phyloP scores from a whole-genome alignment of 2,329 filamentous ascomycete species.

The Stagonosporopsis cucurbitacearum region DNA sequence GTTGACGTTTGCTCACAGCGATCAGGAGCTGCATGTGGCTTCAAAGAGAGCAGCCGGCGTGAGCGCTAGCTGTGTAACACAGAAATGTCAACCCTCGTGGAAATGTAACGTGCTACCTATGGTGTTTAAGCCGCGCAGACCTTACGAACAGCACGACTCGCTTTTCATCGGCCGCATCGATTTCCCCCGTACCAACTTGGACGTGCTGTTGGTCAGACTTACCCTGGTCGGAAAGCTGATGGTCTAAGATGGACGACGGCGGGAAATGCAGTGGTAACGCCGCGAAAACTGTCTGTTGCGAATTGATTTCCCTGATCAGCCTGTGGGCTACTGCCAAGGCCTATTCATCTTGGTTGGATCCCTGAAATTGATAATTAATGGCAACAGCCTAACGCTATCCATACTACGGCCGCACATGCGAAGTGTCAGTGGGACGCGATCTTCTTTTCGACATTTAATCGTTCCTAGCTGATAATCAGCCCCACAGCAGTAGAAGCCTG shows the following conservation, averaged over 20 bases:
- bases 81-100: conserved; percentile 38
- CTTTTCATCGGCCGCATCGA: conserved; percentile 28
- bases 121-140: conserved; percentile 14
- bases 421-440: conserved; percentile 35
- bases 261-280: conserved; percentile 31
- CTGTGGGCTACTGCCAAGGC: conserved; percentile 30
- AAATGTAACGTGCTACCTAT: conserved; percentile 32
- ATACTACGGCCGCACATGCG: conserved; percentile 34
- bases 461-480: conserved; percentile 33
- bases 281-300: conserved; percentile 32
- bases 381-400: conserved; percentile 40
- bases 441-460: conserved; percentile 29
- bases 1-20: conserved; percentile 33
- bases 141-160: conserved; percentile 29
- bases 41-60: conserved; percentile 39
- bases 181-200: conserved; percentile 24
- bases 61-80: conserved; percentile 38
- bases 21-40: conserved; percentile 37
- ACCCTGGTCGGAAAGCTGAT: conserved; percentile 29
- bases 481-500: conserved; percentile 34
- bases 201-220: conserved; percentile 35
- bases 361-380: conserved; percentile 22
- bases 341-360: conserved; percentile 27
- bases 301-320: conserved; percentile 28
- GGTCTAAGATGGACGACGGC: conserved; percentile 36